Percentiles rank a stretch among this genome's conserved stretches.
Conservation (phyloP, 139 green algal species). For the Tetradesmus obliquus region DNA sequence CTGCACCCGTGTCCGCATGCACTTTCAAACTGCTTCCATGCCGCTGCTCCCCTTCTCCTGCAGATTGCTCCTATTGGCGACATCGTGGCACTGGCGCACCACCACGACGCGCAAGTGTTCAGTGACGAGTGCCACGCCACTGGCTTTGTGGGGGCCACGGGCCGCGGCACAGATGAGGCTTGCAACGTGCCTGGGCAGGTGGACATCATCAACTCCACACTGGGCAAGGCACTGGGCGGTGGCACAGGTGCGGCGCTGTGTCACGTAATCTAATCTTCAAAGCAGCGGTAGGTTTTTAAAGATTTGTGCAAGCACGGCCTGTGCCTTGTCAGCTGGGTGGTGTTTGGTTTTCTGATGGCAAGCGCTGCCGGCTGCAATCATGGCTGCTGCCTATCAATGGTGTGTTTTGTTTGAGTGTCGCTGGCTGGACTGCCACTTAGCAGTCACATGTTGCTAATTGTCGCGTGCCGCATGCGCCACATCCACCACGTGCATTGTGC, state of each 20-base stretch:
- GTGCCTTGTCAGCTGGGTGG: no score
- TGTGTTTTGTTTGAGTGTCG: no score
- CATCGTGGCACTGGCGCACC: slow-evolving; percentile 66
- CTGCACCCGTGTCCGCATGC: background rate
- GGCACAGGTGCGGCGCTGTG: slow-evolving; percentile 46
- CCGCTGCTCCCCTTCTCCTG: background rate
- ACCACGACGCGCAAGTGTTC: slow-evolving; percentile 57
- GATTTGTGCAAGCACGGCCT: no score
- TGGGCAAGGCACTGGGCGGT: slow-evolving; percentile 82
- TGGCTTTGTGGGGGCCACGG: slow-evolving; percentile 71
- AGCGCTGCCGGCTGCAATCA: no score
- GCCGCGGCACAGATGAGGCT: slow-evolving; percentile 71
- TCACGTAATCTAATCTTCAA: no score
- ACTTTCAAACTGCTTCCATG: background rate
- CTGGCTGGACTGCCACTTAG: no score
- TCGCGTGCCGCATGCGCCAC: no score
- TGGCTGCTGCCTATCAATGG: no score
- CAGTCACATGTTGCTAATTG: no score
- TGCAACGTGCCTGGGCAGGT: slow-evolving; percentile 64
- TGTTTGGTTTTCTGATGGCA: no score
- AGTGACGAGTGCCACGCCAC: slow-evolving; percentile 77
- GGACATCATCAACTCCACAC: slow-evolving; percentile 81
- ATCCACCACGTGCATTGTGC: no score
- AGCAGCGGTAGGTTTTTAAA: no score
- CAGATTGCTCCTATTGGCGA: slow-evolving; percentile 59